Percentiles rank a stretch among this genome's conserved stretches.
Conservation (phyloP, 2,329 filamentous ascomycete genomes). For the Myrmaecium sp. region DNA sequence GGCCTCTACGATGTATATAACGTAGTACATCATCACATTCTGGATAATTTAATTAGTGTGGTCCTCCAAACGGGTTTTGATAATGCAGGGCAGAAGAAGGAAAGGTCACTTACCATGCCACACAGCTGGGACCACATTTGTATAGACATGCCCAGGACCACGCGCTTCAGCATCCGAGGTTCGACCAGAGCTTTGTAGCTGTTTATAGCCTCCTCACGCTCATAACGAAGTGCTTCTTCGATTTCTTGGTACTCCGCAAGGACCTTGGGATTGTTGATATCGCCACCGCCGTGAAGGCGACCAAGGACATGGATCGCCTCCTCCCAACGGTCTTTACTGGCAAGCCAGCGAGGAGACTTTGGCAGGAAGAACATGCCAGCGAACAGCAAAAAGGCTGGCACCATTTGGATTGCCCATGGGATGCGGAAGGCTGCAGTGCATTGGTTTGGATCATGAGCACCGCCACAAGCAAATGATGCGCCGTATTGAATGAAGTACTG, state of each 20-base stretch:
- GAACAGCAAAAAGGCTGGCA: slow-evolving; percentile 19
- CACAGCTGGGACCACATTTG: slow-evolving; percentile 39
- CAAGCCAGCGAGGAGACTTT: slow-evolving; percentile 47
- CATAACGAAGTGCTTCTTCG: slow-evolving; percentile 29
- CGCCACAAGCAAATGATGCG: slow-evolving; percentile 29
- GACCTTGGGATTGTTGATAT: slow-evolving; percentile 35
- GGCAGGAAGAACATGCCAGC: slow-evolving; percentile 38
- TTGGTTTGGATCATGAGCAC: slow-evolving; percentile 17
- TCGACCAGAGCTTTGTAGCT: slow-evolving; percentile 28
- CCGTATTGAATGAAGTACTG: slow-evolving; percentile 48
- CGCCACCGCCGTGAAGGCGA: slow-evolving; percentile 34
- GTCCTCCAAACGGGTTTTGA: too few species aligned
- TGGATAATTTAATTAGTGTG: neutral
- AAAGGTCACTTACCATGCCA: slow-evolving; percentile 42
- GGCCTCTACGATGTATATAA: slow-evolving; percentile 15
- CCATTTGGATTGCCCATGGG: slow-evolving; percentile 43
- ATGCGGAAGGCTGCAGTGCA: slow-evolving; percentile 39
- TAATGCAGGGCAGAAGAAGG: neutral
- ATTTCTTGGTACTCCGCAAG: slow-evolving; percentile 41
- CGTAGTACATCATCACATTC: slow-evolving; percentile 1
- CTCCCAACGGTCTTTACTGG: slow-evolving; percentile 43
- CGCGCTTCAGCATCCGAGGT: slow-evolving; percentile 31
- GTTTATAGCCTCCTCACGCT: slow-evolving; percentile 27
- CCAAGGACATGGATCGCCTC: slow-evolving; percentile 28
- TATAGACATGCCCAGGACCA: slow-evolving; percentile 32